Evolutionary conservation across 331 rosid genomes (phyloP).

Genomic region (Pyracantha coccinea): DNA sequence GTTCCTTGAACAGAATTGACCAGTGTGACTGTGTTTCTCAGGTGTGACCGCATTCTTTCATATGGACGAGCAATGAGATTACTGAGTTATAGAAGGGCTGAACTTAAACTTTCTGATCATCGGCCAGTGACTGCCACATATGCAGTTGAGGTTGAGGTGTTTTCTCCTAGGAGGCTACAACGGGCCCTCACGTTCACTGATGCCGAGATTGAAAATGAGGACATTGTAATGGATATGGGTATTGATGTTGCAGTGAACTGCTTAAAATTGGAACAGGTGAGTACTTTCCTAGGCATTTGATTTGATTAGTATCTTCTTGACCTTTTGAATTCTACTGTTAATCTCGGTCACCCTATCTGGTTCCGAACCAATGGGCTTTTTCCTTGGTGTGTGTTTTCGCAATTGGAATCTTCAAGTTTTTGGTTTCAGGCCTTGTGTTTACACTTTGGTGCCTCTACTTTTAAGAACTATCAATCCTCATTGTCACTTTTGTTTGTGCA

Average conservation of each 20-base stretch:
- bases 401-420: not conserved
- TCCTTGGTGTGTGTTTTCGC: not conserved
- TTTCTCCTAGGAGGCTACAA: conserved; percentile 79
- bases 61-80: conserved; percentile 66
- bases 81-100: conserved; percentile 51
- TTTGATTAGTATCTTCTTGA: not conserved
- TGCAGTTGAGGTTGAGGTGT: conserved; percentile 86
- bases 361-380: not conserved
- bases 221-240: conserved; percentile 15
- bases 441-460: not conserved
- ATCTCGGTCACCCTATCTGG: not conserved
- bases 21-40: conserved; percentile 20
- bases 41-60: conserved; percentile 94
- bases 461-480: not conserved
- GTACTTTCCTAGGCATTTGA: not conserved
- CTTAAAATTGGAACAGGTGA: conserved; percentile 31
- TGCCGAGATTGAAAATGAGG: conserved; percentile 76
- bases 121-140: conserved; percentile 88
- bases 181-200: conserved; percentile 77
- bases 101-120: conserved; percentile 77
- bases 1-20: not conserved
- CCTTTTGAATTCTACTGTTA: not conserved
- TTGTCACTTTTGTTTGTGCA: not conserved
- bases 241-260: conserved; percentile 16
- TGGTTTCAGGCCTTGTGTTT: not conserved